Evolutionary conservation across 2,329 filamentous ascomycete species (phyloP).

Genomic region (Exophiala dermatitidis): DNA sequence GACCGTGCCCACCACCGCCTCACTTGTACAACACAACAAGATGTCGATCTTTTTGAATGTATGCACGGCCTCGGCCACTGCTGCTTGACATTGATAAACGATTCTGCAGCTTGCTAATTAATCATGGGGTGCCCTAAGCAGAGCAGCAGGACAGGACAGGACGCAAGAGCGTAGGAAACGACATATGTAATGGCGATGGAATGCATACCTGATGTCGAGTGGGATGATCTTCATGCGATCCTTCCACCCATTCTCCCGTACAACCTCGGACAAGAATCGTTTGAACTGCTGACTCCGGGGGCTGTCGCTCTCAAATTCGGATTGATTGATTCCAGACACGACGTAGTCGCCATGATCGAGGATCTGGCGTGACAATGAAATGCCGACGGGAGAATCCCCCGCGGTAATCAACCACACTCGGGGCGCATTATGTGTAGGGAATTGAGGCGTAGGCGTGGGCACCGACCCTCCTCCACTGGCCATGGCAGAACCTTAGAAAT

Average conservation of each 20-base stretch:
- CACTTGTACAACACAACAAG: constrained; percentile 78
- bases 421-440: constrained; percentile 58
- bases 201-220: constrained; percentile 47
- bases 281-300: constrained; percentile 71
- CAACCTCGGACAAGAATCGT: constrained; percentile 60
- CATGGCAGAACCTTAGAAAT: constrained; percentile 12
- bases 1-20: constrained; percentile 82
- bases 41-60: constrained; percentile 85
- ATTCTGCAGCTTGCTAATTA: constrained; percentile 36
- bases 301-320: constrained; percentile 67
- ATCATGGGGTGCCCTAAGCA: neutral
- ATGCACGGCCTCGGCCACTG: constrained; percentile 76
- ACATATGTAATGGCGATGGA: neutral
- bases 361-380: constrained; percentile 71
- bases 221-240: constrained; percentile 62
- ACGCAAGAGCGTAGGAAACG: no score
- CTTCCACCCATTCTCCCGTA: constrained; percentile 64
- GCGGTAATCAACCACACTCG: constrained; percentile 91
- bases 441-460: constrained; percentile 21
- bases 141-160: no score
- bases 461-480: constrained; percentile 23
- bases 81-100: constrained; percentile 69
- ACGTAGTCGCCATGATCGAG: constrained; percentile 90
- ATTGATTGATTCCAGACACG: constrained; percentile 71
- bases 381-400: constrained; percentile 74